Conservation (phyloP, 441 rosid genomes). For the Aleurites moluccanus region DNA sequence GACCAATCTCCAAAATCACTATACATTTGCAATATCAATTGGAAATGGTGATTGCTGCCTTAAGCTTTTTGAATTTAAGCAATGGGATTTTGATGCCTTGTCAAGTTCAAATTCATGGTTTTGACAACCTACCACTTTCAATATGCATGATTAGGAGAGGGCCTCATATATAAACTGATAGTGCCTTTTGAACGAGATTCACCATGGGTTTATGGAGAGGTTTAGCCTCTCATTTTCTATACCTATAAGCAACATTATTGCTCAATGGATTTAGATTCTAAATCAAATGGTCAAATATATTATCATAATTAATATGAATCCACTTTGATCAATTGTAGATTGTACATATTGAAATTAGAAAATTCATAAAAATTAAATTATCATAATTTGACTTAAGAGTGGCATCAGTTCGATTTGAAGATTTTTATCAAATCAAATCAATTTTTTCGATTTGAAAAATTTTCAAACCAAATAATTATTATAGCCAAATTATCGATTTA, state of each 20-base stretch:
- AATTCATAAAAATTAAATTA: no score
- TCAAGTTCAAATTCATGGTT: neutral
- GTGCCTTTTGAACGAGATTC: neutral
- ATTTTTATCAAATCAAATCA: no score
- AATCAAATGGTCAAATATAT: no score
- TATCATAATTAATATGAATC: no score
- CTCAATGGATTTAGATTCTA: neutral
- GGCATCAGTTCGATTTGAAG: no score
- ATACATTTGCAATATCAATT: neutral
- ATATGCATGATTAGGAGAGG: neutral
- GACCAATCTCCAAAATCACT: neutral
- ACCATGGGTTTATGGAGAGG: neutral
- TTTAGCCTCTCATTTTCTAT: neutral
- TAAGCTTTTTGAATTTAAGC: neutral
- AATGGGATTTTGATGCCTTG: neutral
- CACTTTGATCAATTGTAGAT: no score
- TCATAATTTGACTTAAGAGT: no score
- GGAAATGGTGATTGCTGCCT: conserved; percentile 2
- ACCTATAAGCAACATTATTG: neutral
- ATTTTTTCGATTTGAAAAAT: no score
- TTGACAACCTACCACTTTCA: conserved; percentile 13
- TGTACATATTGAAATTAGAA: no score
- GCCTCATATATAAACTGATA: neutral
- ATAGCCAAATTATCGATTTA: no score
- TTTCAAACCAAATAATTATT: no score